A percentile compares a stretch with the other conserved stretches of the same genome.
Conservation (phyloP, 352 stramenopile genomes). For the Globisporangium canariense region DNA sequence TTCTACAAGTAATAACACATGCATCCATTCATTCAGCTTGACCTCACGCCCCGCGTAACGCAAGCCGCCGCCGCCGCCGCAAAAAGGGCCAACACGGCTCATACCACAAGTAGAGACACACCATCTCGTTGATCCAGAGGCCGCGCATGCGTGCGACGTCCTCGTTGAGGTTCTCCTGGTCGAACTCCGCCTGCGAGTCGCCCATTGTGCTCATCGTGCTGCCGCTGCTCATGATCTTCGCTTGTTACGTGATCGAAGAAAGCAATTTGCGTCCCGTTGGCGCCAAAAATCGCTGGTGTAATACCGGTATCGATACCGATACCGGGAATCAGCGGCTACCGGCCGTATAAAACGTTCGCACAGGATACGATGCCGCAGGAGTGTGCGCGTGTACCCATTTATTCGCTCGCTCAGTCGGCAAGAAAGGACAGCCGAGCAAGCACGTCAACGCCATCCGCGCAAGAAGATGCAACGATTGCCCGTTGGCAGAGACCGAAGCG, state of each 20-base stretch:
- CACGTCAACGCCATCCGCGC: too few species aligned
- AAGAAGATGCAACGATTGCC: too few species aligned
- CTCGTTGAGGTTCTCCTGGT: constrained; percentile 78
- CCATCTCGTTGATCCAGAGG: constrained; percentile 83
- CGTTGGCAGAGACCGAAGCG: too few species aligned
- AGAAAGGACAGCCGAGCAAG: too few species aligned
- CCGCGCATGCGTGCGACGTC: constrained; percentile 65
- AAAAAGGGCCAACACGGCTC: neutral
- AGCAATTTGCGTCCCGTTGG: neutral
- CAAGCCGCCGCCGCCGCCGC: neutral
- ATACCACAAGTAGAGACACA: constrained; percentile 19
- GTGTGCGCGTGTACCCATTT: too few species aligned
- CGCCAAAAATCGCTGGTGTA: neutral
- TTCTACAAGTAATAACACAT: constrained; percentile 37
- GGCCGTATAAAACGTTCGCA: too few species aligned
- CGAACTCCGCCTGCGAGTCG: constrained; percentile 34
- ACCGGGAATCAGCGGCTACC: too few species aligned
- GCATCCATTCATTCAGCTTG: neutral
- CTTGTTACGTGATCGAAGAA: neutral
- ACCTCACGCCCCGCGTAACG: neutral
- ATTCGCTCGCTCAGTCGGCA: too few species aligned
- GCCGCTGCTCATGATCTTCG: constrained; percentile 8
- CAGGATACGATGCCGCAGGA: too few species aligned
- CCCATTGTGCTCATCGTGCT: constrained; percentile 13
- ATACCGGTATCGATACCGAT: too few species aligned